Base-by-base conservation (phyloP, 2,329 filamentous ascomycete species). In the Kalmusia sp. region DNA sequence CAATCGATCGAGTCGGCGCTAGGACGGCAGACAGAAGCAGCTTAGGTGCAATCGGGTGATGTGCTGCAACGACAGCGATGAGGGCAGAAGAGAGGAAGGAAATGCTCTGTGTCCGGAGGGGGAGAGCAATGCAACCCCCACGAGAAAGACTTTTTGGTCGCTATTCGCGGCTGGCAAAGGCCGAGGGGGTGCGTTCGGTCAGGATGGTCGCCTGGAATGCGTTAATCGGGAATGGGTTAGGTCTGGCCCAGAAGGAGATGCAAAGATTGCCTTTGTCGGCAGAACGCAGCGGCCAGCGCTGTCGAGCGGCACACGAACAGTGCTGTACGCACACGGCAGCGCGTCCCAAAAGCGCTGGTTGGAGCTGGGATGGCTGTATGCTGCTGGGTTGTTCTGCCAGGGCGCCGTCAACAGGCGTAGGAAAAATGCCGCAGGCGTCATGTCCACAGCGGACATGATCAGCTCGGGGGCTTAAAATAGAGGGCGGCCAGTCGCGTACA, bases 361-460 rank as follows among this genome's bases (percentile, higher is more conserved):
- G 41, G 41, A 6, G 41, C 28, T n/a, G 41, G 19, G 11, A 30
- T n/a, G n/a, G 41, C 9, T 12, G 41, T 46, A 33, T 22, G 28
- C 21, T 7, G 43, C 15, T 34, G 43, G 12, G 21, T 33, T 31
- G 14, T 21, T n/a, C 15, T n/a, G 12, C 41, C 15, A 43, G 41
- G 41, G 27, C 24, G 38, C 4, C 19, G 14, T 28, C 11, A 9
- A 27, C 24, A 28, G 49, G 31, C 15, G 19, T 19, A 15, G 9
- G 11, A 27, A 51, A 51, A 53, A 44, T 53, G 51, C 51, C 51
- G 44, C 51, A 53, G 38, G 51, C 51, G 49, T n/a, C n/a, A 41
- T 28, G 40, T 52, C 50, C 31, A 6, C 17, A 21, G 33, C 37
- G 33, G 40, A 40, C 43, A 46, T 11, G 50, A 47, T 47, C 50